Evolutionary conservation across 129 eudicot species (phyloP), one percentile per base, ranked within the genome.

Genomic region (Solidago caesia): DNA sequence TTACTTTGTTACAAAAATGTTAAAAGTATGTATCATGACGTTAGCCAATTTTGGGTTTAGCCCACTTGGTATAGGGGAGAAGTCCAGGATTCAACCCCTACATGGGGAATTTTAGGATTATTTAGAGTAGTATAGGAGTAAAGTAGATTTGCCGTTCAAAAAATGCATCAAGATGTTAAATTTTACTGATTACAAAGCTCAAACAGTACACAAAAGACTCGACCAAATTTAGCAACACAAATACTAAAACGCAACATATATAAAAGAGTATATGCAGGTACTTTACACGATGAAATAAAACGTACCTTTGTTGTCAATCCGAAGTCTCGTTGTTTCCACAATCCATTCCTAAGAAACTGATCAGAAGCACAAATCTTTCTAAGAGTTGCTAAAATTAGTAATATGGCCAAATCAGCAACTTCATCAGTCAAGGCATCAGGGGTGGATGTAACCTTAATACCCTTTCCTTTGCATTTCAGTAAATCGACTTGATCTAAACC

Each of bases 381-480:
- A 73, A 90, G 73, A 11, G 92, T 84, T 4, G 96, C 85, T 80
- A 94, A 78, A 73, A 81, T 72, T 66, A 94, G 59, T 42, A 77
- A 76, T 5, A 90, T 57, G 0, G 96, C 97, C 70, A 88, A 44
- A 79, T 94, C 98, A 51, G 97, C 98, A 12, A 94, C 96, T 71
- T 94, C 98, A 49, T 94, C 93, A 1, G 97, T 90, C 84, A 94
- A 80, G 8, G 81, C 86, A 83, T 90, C 97, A n/a, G 98, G 97
- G 0, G 97, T 86, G 12, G 89, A 82, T 6, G 93, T 88, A 70
- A 90, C 97, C 84, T 85, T 86, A 57, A 94, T 78, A 15, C 92
- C 89, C 64, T 62, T 94, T 60, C 88, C 93, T 71, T 57, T 80
- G 41, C 98, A 94, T 80, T 85, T 90, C 10, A 7, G 76, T 83